Evolutionary conservation across 257 asterid species (phyloP), one percentile per base, ranked within the genome.

Genomic region (Apocynum venetum): DNA sequence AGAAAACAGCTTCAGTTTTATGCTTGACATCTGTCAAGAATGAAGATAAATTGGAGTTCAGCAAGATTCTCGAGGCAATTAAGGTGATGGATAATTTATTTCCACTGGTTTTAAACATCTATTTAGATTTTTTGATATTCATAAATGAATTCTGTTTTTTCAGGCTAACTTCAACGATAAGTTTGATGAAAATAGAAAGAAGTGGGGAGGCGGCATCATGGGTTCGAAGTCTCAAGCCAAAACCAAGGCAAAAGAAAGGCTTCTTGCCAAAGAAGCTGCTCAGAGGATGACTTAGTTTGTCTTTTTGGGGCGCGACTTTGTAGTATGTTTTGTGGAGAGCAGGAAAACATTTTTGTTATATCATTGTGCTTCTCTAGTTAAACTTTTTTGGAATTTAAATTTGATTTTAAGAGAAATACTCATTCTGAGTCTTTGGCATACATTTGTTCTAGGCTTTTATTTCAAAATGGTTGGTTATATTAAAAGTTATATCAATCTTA

Each of bases 111-210:
- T 25, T 47, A 31, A 31, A 71, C 3, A 14, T 40, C 64, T 11
- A 17, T n/a, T 47, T 52, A 2, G 63, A 65, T 15, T 40, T 0
- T 72, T 0, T 47, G 1, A 8, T 11, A 35, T 15, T 49, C n/a
- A 53, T 64, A 8, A 40, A 60, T 2, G 6, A 25, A 60, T 15
- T 31, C 31, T 20, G 0, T 1, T 3, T 57, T 57, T 57, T 25
- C 85, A 86, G 89, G 89, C 88, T 4, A 86, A 86, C 81, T 86
- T 86, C 81, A 86, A 86, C n/a, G 89, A 86, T 55, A 86, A 86
- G 44, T 86, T 41, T n/a, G 89, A 86, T n/a, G 88, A 84, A 64
- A 44, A 66, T 20, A 80, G 86, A 53, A 86, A 78, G 77, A 86
- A 86, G 76, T 84, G 89, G 86, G 89, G 89, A 6, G 89, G 89